A percentile compares a stretch with the other conserved stretches of the same genome.
phyloP scores from a whole-genome alignment of 1,139 yeast species.

The Debaryomyces subglobosus region DNA sequence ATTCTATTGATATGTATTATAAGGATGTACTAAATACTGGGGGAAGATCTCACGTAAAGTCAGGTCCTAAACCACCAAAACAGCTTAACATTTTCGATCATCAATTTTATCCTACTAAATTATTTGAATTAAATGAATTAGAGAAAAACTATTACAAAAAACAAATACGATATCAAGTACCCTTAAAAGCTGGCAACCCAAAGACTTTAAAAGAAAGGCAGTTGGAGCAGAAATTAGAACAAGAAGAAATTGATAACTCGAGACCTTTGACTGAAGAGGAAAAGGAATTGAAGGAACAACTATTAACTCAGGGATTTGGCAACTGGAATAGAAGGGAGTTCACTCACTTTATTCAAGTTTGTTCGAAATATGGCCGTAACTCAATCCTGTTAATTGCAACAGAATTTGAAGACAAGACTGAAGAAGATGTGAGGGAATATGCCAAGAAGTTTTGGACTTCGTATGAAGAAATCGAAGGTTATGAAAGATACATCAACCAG shows the following conservation, averaged over 20 bases:
- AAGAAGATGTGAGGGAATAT: slow-evolving; percentile 70
- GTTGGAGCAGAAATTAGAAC: slow-evolving; percentile 59
- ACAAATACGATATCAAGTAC: slow-evolving; percentile 52
- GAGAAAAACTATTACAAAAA: slow-evolving; percentile 64
- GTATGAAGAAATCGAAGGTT: slow-evolving; percentile 69
- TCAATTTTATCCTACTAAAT: slow-evolving; percentile 67
- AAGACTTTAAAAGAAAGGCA: slow-evolving; percentile 48
- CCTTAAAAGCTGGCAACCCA: slow-evolving; percentile 46
- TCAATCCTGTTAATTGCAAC: slow-evolving; percentile 60
- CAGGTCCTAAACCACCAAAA: slow-evolving; percentile 67
- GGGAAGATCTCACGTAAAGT: slow-evolving; percentile 46
- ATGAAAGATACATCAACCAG: slow-evolving; percentile 64
- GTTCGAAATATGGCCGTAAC: slow-evolving; percentile 71
- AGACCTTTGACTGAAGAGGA: slow-evolving; percentile 72
- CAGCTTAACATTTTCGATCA: slow-evolving; percentile 72
- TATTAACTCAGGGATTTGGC: slow-evolving; percentile 59
- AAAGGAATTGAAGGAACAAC: slow-evolving; percentile 54
- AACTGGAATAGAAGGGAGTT: slow-evolving; percentile 78
- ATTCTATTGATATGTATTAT: slow-evolving; percentile 77
- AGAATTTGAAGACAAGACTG: slow-evolving; percentile 66
- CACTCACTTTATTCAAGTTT: slow-evolving; percentile 61
- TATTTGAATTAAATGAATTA: slow-evolving; percentile 64
- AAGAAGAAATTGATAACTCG: slow-evolving; percentile 63
- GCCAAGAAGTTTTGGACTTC: slow-evolving; percentile 69
- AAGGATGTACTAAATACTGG: slow-evolving; percentile 77